Conservation (phyloP, 2,329 filamentous ascomycete species). For the Zasmidium angulare region DNA sequence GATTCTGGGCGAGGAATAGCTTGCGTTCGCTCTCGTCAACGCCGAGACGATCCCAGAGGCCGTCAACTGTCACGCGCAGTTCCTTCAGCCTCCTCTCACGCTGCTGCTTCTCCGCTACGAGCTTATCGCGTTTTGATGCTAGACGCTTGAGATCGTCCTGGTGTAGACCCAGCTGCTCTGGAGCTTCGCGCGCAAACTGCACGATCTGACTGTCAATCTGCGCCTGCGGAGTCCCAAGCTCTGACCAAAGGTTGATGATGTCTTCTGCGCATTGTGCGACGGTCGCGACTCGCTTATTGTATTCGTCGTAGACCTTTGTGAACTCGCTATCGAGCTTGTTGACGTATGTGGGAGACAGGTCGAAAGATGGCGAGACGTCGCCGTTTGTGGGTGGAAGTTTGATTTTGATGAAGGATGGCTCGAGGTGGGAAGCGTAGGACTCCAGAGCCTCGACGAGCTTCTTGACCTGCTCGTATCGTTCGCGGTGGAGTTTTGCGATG, state of each 20-base stretch:
- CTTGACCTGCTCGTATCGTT: conserved; percentile 93
- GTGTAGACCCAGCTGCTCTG: conserved; percentile 91
- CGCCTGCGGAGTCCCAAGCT: conserved; percentile 88
- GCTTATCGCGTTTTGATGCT: conserved; percentile 72
- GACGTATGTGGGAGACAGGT: conserved; percentile 88
- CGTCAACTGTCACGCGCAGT: conserved; percentile 74
- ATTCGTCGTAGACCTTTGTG: conserved; percentile 93
- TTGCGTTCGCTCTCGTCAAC: conserved; percentile 81
- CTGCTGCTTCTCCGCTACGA: conserved; percentile 82
- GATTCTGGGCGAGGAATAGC: conserved; percentile 80
- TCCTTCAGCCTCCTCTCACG: conserved; percentile 78
- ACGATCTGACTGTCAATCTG: conserved; percentile 88
- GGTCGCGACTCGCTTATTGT: conserved; percentile 74
- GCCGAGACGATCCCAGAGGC: conserved; percentile 83
- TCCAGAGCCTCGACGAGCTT: conserved; percentile 92
- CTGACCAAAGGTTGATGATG: conserved; percentile 92
- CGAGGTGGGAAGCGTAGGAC: conserved; percentile 94
- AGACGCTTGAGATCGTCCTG: conserved; percentile 78
- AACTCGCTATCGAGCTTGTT: conserved; percentile 86
- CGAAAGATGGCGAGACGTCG: conserved; percentile 77
- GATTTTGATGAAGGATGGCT: conserved; percentile 82
- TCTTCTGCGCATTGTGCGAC: conserved; percentile 76
- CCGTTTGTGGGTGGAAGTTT: conserved; percentile 81
- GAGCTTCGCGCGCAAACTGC: conserved; percentile 83
- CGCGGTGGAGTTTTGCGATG: conserved; percentile 78